A percentile compares a stretch with the other conserved stretches of the same genome.
Conservation (phyloP, 2,329 filamentous ascomycete genomes). For the Corinectria fuckeliana region DNA sequence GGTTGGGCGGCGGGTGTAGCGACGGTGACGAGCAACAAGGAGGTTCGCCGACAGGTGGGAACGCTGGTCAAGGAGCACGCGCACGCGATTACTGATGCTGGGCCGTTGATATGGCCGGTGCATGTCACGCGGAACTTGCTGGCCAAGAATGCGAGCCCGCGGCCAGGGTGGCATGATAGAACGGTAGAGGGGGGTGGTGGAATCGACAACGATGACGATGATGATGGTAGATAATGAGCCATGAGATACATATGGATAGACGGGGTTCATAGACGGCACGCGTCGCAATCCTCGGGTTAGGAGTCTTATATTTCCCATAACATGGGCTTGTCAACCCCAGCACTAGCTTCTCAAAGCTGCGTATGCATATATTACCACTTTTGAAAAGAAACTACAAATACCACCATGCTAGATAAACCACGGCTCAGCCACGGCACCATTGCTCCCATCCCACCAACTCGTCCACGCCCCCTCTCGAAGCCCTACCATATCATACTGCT, state of each 20-base stretch:
- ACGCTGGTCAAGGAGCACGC: conserved; percentile 45
- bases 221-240: neutral
- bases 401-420: conserved; percentile 28
- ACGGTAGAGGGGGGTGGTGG: neutral
- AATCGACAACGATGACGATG: neutral
- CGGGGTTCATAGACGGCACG: neutral
- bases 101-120: conserved; percentile 44
- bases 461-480: conserved; percentile 1
- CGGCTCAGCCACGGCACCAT: conserved; percentile 23
- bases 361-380: too few species aligned
- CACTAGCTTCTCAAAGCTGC: too few species aligned
- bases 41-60: conserved; percentile 45
- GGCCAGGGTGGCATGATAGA: conserved; percentile 19
- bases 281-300: too few species aligned
- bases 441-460: conserved; percentile 16
- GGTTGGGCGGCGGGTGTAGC: conserved; percentile 45
- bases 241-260: neutral
- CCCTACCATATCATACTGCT: conserved; percentile 49
- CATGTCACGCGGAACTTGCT: conserved; percentile 46
- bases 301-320: neutral
- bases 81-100: conserved; percentile 37
- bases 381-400: too few species aligned
- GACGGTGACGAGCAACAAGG: conserved; percentile 51
- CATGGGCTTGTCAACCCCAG: neutral
- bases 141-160: conserved; percentile 42